These are phyloP conservation scores for Ogataea trehaloabstinens DNA, from an alignment of 805 yeast species.

Conservation along the genomic window DNA sequence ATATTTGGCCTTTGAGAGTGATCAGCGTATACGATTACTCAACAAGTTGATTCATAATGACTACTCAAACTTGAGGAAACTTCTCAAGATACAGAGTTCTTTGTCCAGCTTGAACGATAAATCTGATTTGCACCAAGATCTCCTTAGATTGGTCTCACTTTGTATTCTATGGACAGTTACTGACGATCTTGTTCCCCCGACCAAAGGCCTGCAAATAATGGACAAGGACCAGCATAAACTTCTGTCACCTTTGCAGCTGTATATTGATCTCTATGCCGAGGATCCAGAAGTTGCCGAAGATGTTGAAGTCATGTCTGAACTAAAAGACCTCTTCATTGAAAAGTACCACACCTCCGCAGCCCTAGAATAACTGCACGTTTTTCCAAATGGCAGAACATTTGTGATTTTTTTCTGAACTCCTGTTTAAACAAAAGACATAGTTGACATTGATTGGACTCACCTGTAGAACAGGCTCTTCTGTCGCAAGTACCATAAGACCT, in stretches of 20 bases:
- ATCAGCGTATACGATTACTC: conserved; percentile 19
- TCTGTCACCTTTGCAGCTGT: conserved; percentile 1
- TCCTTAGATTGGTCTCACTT: background rate
- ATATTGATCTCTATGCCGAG: background rate
- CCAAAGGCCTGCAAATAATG: background rate
- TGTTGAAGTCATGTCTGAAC: conserved; percentile 1
- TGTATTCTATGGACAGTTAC: conserved; percentile 4
- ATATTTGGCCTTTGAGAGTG: conserved; percentile 14
- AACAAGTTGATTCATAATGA: conserved; percentile 19
- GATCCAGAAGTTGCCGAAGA: conserved; percentile 5
- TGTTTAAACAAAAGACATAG: too few species aligned
- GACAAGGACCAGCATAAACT: conserved; percentile 1
- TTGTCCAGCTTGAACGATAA: conserved; percentile 2
- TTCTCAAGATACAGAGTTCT: conserved; percentile 4
- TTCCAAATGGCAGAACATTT: too few species aligned
- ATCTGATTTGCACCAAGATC: background rate
- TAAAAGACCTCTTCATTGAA: background rate
- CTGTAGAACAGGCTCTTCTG: too few species aligned
- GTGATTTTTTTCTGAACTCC: too few species aligned
- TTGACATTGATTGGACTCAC: too few species aligned
- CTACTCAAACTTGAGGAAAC: conserved; percentile 8
- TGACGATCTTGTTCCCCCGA: conserved; percentile 3
- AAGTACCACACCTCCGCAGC: background rate
- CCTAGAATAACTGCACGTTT: too few species aligned
- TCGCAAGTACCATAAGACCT: too few species aligned